These are phyloP conservation scores for Cryomyces antarcticus DNA, from an alignment of 495 filamentous ascomycete genomes.

Conservation along the genomic window DNA sequence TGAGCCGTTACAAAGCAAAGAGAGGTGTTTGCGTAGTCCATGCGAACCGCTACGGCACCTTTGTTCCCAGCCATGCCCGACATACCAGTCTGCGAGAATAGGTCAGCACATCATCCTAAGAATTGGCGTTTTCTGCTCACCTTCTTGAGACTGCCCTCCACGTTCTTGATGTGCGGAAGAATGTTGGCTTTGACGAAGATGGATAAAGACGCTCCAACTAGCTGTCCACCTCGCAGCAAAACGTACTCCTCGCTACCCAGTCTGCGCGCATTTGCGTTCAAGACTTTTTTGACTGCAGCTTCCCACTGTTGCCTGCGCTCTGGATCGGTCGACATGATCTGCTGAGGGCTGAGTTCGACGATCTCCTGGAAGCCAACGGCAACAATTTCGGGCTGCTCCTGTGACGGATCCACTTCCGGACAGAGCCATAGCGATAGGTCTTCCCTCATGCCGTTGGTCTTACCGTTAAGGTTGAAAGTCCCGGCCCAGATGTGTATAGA, in stretches of 20 bases:
- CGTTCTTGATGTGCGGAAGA: constrained; percentile 73
- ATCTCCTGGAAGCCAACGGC: constrained; percentile 95
- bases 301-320: constrained; percentile 74
- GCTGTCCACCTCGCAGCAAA: constrained; percentile 72
- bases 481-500: constrained; percentile 52
- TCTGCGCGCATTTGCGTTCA: constrained; percentile 48
- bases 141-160: constrained; percentile 91
- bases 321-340: constrained; percentile 98
- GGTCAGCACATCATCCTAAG: constrained; percentile 1
- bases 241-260: constrained; percentile 60
- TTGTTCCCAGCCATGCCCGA: constrained; percentile 97
- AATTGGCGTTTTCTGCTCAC: constrained; percentile 12
- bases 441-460: constrained; percentile 47
- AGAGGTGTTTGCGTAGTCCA: constrained; percentile 85
- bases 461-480: constrained; percentile 89
- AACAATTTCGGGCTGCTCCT: constrained; percentile 52
- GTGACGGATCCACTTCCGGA: constrained; percentile 27
- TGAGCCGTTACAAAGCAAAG: constrained; percentile 95
- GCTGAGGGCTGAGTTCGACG: constrained; percentile 85
- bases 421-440: constrained; percentile 78
- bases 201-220: constrained; percentile 81
- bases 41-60: constrained; percentile 86
- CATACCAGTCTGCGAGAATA: constrained; percentile 49
- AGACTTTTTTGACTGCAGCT: constrained; percentile 47
- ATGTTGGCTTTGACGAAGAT: constrained; percentile 68